Conservation (phyloP, 2,329 filamentous ascomycete species). For the Verticillium klebahnii region DNA sequence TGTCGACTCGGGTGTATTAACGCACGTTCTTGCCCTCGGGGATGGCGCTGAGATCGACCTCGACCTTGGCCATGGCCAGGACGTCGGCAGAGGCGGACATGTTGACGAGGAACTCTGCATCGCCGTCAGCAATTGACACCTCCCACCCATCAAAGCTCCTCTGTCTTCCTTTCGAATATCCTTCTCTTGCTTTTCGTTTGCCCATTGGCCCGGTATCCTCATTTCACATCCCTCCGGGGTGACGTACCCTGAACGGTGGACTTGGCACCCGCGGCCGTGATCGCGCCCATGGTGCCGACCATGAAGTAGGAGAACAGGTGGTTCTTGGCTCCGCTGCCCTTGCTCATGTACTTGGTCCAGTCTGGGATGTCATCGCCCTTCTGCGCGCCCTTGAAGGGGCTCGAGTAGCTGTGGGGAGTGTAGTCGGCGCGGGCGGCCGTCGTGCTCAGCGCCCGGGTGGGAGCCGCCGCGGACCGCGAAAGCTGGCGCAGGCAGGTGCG, state of each 20-base stretch:
- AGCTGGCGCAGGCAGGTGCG: constrained; percentile 62
- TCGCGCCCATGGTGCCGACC: constrained; percentile 90
- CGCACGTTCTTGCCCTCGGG: constrained; percentile 99
- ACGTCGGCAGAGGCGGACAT: constrained; percentile 99
- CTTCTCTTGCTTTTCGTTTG: background rate
- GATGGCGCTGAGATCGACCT: constrained; percentile 87
- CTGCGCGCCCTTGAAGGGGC: constrained; percentile 60
- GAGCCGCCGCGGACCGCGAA: constrained; percentile 32
- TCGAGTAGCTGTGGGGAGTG: constrained; percentile 46
- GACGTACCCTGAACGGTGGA: constrained; percentile 92
- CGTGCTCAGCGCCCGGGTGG: constrained; percentile 52
- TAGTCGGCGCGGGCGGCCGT: constrained; percentile 41
- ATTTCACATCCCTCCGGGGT: background rate
- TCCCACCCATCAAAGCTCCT: background rate
- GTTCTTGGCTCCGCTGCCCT: constrained; percentile 64
- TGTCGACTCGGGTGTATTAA: constrained; percentile 14
- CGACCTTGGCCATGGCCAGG: constrained; percentile 98
- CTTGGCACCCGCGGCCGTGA: constrained; percentile 92
- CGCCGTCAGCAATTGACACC: constrained; percentile 17
- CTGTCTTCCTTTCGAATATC: background rate
- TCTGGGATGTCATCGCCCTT: constrained; percentile 72
- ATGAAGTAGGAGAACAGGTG: constrained; percentile 97
- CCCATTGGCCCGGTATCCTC: background rate
- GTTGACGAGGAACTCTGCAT: constrained; percentile 95
- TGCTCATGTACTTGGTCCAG: constrained; percentile 83